These are phyloP conservation scores for Carallia pectinifolia DNA, from an alignment of 345 rosid species.

Conservation along the genomic window DNA sequence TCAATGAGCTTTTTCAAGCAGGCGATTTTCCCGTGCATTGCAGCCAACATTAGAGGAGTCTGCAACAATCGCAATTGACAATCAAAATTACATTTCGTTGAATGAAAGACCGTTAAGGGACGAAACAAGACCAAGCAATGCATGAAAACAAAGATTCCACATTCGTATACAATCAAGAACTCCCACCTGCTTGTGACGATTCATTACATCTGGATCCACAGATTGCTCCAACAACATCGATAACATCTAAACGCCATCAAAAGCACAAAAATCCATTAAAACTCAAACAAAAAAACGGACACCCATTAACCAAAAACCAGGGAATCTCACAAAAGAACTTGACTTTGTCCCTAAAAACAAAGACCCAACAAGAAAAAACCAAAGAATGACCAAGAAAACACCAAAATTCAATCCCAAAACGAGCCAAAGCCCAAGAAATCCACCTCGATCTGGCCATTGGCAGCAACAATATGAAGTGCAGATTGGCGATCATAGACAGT, in stretches of 20 bases:
- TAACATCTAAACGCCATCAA: slow-evolving; percentile 59
- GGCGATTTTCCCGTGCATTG: slow-evolving; percentile 82
- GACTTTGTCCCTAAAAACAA: not conserved
- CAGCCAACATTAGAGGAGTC: slow-evolving; percentile 97
- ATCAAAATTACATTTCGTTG: not conserved
- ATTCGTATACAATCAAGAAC: slow-evolving; percentile 7
- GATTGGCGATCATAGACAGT: slow-evolving; percentile 82
- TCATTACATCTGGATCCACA: slow-evolving; percentile 69
- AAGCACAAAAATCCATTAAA: slow-evolving; percentile 17
- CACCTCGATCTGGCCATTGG: slow-evolving; percentile 98
- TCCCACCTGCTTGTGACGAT: slow-evolving; percentile 87
- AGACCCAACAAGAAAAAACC: slow-evolving; percentile 5
- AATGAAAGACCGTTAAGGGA: not conserved
- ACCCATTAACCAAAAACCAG: not conserved
- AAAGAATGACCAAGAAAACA: not conserved
- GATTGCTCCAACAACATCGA: slow-evolving; percentile 69
- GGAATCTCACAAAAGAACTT: not conserved
- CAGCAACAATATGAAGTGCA: slow-evolving; percentile 80
- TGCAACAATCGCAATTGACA: slow-evolving; percentile 27
- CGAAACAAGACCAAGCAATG: slow-evolving; percentile 4
- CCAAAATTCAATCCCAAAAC: not conserved
- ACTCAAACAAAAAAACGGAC: slow-evolving; percentile 16
- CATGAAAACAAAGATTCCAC: not conserved
- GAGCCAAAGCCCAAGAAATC: not conserved
- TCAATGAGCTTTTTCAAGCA: slow-evolving; percentile 80